Base-by-base conservation (phyloP, 148 eudicot species). In the Chenopodium formosanum region DNA sequence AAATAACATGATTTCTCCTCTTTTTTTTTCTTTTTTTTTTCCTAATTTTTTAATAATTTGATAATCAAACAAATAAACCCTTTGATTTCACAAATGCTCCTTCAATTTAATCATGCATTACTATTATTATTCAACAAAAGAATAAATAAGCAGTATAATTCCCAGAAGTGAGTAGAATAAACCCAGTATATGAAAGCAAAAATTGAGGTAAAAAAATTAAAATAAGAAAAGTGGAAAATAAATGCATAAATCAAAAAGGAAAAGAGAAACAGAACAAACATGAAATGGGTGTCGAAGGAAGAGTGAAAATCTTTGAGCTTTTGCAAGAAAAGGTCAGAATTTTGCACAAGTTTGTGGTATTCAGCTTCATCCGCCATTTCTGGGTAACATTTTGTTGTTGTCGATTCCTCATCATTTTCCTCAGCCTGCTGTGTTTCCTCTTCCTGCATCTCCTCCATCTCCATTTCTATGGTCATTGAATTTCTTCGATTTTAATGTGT, bases 251-350 rank as follows among this genome's bases (percentile, higher is more conserved):
- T 1, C 25, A 9, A 25, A 74, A 22, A 11, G 3, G 3, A 22
- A n/a, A 20, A 52, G 29, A 31, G 31, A 62, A 20, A 76, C 8
- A 53, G 47, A 4, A 65, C 73, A 74, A 23, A 83, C 86, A 72
- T 74, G 76, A 83, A 63, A 29, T 84, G 67, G 27, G 76, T 17
- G 13, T 31, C 27, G 70, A 84, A 69, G 64, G 79, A 84, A n/a
- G 86, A 74, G 70, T 84, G 86, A 48, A 84, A 84, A 58, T 32
- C 48, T 27, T 23, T 74, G 80, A 84, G 86, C 65, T 84, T 84
- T 3, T 74, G 79, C 25, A 53, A 12, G 83, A 84, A 84, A 56
- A 84, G 8, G 22, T 74, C 72, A 20, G 86, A 20, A 76, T 64
- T 80, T 34, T 80, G 75, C 50, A 84, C 83, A 29, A 79, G 62